These are phyloP conservation scores for Geotrichum bryndzae DNA, from an alignment of 1,139 yeast species.

Conservation along the genomic window DNA sequence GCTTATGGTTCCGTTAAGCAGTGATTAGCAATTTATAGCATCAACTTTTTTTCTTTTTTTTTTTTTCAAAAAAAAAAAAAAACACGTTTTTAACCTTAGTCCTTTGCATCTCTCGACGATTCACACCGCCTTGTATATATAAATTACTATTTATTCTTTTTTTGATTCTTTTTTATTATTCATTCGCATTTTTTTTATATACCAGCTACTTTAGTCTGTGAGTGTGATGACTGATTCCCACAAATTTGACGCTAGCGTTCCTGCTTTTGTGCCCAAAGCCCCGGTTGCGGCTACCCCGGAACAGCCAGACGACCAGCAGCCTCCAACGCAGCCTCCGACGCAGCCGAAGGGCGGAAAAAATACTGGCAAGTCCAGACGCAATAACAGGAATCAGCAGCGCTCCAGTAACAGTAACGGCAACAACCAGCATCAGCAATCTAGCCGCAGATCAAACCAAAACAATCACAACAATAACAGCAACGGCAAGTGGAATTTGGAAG, in stretches of 20 bases:
- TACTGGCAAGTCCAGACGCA: not conserved
- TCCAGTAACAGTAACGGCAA: not conserved
- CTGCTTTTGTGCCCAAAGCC: slow-evolving; percentile 11
- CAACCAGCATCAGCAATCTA: not conserved
- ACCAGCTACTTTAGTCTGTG: not conserved
- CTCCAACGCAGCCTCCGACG: not conserved
- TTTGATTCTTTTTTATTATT: not conserved
- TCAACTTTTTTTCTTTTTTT: not conserved
- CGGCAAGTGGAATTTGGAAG: slow-evolving; percentile 1
- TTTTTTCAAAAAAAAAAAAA: too few relatives aligned
- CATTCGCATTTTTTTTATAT: not conserved
- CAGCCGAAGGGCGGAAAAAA: slow-evolving; percentile 2
- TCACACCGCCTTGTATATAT: not conserved
- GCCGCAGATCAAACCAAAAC: not conserved
- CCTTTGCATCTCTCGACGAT: not conserved
- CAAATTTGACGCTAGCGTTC: slow-evolving; percentile 10
- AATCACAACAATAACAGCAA: not conserved
- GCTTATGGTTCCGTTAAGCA: not conserved
- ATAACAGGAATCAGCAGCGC: not conserved
- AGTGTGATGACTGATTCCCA: slow-evolving; percentile 6
- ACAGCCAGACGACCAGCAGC: not conserved
- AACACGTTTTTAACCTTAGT: not conserved
- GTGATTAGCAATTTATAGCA: not conserved
- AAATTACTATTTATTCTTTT: not conserved
- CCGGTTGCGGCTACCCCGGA: not conserved